Percentiles rank a stretch among this genome's conserved stretches.
These are phyloP conservation scores for Wallacemonas rigidus DNA, from an alignment of 208 protist species.

Conservation along the genomic window DNA sequence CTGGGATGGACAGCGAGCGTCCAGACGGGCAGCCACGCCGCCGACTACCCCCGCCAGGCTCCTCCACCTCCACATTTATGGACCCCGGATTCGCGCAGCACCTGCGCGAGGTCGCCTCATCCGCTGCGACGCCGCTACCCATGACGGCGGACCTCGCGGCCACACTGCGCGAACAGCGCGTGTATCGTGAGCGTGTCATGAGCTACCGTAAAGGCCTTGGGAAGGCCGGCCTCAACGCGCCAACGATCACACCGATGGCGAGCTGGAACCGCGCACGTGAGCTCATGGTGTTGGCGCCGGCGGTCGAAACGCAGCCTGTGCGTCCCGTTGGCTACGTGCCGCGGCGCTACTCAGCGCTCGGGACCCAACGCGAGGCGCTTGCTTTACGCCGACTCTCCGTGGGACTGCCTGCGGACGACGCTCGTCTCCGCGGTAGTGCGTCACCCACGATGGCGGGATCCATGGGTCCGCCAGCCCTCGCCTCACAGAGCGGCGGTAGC, in stretches of 20 bases:
- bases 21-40: not conserved
- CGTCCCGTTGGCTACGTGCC: slow-evolving; percentile 48
- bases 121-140: slow-evolving; percentile 6
- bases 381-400: slow-evolving; percentile 6
- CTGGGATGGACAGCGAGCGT: not conserved
- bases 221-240: slow-evolving; percentile 58
- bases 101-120: slow-evolving; percentile 9
- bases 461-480: not conserved
- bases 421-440: not conserved
- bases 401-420: not conserved
- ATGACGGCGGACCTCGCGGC: slow-evolving; percentile 35
- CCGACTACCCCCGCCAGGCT: not conserved
- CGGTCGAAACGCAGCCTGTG: slow-evolving; percentile 54
- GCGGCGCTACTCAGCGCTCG: slow-evolving; percentile 44
- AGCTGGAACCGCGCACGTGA: slow-evolving; percentile 67
- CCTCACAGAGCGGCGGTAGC: not conserved
- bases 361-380: slow-evolving; percentile 18
- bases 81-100: slow-evolving; percentile 11
- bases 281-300: slow-evolving; percentile 62
- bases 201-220: slow-evolving; percentile 46
- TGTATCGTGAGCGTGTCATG: slow-evolving; percentile 49
- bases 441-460: not conserved
- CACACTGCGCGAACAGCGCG: slow-evolving; percentile 53
- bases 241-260: slow-evolving; percentile 45
- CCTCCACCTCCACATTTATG: slow-evolving; percentile 5